phyloP scores from a whole-genome alignment of 805 yeast species.

The Metschnikowia kofuensis region DNA sequence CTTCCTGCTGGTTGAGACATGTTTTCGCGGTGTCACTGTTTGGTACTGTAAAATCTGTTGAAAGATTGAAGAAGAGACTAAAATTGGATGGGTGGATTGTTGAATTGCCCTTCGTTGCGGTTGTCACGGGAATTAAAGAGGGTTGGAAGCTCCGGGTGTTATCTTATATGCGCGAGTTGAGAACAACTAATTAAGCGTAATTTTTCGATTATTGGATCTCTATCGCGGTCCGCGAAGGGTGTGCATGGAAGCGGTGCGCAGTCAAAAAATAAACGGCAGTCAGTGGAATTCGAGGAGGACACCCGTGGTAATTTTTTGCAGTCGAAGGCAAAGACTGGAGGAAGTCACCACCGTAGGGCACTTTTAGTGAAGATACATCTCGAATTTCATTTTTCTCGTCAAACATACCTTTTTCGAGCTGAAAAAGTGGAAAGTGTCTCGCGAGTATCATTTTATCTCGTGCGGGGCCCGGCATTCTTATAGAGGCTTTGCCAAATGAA shows the following conservation, averaged over 20 bases:
- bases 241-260: conserved; percentile 9
- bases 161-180: conserved; percentile 3
- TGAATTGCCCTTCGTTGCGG: neutral
- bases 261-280: conserved; percentile 7
- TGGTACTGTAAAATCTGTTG: neutral
- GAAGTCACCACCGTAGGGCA: no score
- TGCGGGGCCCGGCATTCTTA: conserved; percentile 86
- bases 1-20: conserved; percentile 57
- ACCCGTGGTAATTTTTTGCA: no score
- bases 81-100: neutral
- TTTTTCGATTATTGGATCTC: neutral
- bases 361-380: neutral
- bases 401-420: no score
- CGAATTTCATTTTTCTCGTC: neutral
- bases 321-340: no score
- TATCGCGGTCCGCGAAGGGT: neutral
- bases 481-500: conserved; percentile 94
- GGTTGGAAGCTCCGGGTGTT: neutral
- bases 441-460: no score
- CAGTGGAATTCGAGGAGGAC: neutral
- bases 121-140: no score
- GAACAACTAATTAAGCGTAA: conserved; percentile 1
- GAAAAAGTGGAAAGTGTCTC: neutral
- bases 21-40: neutral
- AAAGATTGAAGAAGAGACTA: neutral